Evolutionary conservation across 2,329 filamentous ascomycete species (phyloP).

Genomic region (Botrytis cinerea): DNA sequence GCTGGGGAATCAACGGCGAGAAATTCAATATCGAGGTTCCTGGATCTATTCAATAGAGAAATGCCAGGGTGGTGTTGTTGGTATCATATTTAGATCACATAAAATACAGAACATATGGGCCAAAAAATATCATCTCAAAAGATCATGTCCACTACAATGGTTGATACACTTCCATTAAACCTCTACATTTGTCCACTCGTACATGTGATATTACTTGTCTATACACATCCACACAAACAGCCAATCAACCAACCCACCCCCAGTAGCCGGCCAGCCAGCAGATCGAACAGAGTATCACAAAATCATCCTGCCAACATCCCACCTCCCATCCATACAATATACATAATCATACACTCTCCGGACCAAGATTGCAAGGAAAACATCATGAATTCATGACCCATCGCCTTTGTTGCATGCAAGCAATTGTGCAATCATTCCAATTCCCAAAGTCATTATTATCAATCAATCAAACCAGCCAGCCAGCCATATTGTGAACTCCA

Average conservation of each 20-base stretch:
- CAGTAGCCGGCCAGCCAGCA: neutral
- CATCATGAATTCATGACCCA: neutral
- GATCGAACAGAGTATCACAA: neutral
- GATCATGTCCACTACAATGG: neutral
- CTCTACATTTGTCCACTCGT: neutral
- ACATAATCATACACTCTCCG: slow-evolving; percentile 2
- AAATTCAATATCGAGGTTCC: neutral
- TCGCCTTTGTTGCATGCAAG: neutral
- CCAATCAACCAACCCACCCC: neutral
- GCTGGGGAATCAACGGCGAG: neutral
- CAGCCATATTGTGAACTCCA: slow-evolving; percentile 9
- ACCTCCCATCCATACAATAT: neutral
- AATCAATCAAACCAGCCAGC: neutral
- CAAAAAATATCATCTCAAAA: too few species aligned
- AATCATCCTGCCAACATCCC: neutral
- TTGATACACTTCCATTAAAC: neutral
- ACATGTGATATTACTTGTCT: neutral
- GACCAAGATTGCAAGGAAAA: neutral
- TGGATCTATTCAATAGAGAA: neutral
- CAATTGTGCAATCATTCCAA: neutral
- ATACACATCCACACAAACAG: neutral
- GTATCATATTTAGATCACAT: neutral
- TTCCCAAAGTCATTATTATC: neutral
- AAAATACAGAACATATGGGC: too few species aligned
- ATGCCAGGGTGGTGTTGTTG: neutral